phyloP scores from a whole-genome alignment of 352 stramenopile genomes.

The Phytophthora megakarya region DNA sequence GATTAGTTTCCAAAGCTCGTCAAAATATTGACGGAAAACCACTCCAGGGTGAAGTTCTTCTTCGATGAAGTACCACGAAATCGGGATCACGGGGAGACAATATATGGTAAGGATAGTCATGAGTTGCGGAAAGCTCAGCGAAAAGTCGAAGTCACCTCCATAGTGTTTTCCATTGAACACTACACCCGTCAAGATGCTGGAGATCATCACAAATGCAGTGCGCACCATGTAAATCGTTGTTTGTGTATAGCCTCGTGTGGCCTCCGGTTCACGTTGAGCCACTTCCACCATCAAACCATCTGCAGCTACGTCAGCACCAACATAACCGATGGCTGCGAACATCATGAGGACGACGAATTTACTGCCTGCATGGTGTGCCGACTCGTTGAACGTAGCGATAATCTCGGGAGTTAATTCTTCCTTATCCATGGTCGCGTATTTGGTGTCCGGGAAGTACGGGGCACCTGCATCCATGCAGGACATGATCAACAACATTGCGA shows the following conservation, averaged over 20 bases:
- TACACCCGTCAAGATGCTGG: conserved; percentile 44
- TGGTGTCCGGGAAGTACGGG: conserved; percentile 51
- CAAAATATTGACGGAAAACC: conserved; percentile 43
- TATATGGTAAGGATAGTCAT: conserved; percentile 47
- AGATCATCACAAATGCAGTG: conserved; percentile 49
- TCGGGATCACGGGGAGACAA: conserved; percentile 45
- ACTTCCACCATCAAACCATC: conserved; percentile 54
- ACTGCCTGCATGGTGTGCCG: conserved; percentile 30
- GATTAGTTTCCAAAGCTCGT: conserved; percentile 42
- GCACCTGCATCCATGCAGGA: conserved; percentile 32
- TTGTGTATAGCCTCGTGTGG: conserved; percentile 38
- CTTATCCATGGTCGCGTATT: conserved; percentile 31
- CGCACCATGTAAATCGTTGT: conserved; percentile 46
- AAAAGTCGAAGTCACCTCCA: conserved; percentile 58
- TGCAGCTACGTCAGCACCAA: conserved; percentile 46
- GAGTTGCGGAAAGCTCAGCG: conserved; percentile 44
- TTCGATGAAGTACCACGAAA: conserved; percentile 54
- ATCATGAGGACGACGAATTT: conserved; percentile 64
- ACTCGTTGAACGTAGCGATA: conserved; percentile 37
- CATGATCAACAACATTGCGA: conserved; percentile 54
- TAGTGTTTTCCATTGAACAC: conserved; percentile 57
- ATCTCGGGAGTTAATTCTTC: conserved; percentile 28
- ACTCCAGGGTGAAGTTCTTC: conserved; percentile 43
- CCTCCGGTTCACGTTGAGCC: conserved; percentile 40
- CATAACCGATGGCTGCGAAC: conserved; percentile 49